phyloP scores from a whole-genome alignment of 805 yeast genomes.

The Kluyveromyces siamensis region DNA sequence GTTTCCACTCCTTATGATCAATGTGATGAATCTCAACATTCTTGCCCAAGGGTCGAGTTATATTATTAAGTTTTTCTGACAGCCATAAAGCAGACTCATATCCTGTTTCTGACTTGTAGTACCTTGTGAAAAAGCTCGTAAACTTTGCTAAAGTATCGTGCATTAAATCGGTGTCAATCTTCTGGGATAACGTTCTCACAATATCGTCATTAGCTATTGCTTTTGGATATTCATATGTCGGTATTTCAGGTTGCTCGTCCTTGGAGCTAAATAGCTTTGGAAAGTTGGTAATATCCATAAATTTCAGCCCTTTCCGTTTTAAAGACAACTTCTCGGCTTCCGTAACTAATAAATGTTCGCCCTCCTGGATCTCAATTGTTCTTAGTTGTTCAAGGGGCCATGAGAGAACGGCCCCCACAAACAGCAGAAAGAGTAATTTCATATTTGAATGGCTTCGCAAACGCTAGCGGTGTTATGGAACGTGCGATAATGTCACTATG shows the following conservation, averaged over 20 bases:
- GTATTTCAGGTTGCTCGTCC: conserved; percentile 15
- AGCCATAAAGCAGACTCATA: conserved; percentile 66
- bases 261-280: conserved; percentile 14
- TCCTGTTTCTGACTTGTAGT: conserved; percentile 68
- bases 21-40: conserved; percentile 40
- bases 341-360: conserved; percentile 22
- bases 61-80: conserved; percentile 34
- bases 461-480: no score
- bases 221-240: conserved; percentile 43
- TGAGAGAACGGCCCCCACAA: neutral
- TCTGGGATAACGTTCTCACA: conserved; percentile 34
- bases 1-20: conserved; percentile 65
- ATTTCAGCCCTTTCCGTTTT: conserved; percentile 40
- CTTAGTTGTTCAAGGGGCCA: conserved; percentile 10
- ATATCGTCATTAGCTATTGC: conserved; percentile 28
- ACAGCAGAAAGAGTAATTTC: neutral
- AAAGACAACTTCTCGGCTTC: conserved; percentile 39
- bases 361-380: conserved; percentile 18
- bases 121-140: conserved; percentile 65
- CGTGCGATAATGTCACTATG: no score
- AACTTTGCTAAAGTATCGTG: conserved; percentile 49
- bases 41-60: conserved; percentile 21
- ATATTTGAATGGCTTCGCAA: no score
- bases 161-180: conserved; percentile 41
- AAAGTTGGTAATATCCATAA: conserved; percentile 54